These are phyloP conservation scores for Lipomyces spencermartinsiae DNA, from an alignment of 805 yeast genomes.

Conservation along the genomic window DNA sequence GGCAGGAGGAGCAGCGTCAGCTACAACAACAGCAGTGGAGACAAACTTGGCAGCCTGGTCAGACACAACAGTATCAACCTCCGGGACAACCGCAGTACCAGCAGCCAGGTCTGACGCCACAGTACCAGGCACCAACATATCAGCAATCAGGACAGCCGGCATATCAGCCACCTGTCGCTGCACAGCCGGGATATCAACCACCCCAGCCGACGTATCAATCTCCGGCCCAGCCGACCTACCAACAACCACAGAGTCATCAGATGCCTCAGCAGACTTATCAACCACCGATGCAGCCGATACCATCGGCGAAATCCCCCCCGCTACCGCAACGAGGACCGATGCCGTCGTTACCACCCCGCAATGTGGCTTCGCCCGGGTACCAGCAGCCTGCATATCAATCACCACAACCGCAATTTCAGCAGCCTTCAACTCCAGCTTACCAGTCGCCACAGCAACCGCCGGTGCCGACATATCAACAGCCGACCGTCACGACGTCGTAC, in stretches of 20 bases:
- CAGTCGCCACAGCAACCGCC: constrained; percentile 18
- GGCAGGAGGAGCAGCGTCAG: constrained; percentile 34
- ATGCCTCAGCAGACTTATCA: constrained; percentile 9
- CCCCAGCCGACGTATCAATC: constrained; percentile 22
- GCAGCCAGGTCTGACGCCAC: constrained; percentile 18
- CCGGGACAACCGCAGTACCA: constrained; percentile 23
- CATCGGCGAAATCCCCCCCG: constrained; percentile 14
- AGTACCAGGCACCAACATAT: constrained; percentile 9
- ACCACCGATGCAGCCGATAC: constrained; percentile 12
- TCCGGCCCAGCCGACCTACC: constrained; percentile 23
- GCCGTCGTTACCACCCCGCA: constrained; percentile 10
- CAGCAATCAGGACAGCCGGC: constrained; percentile 18
- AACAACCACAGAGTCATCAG: constrained; percentile 22
- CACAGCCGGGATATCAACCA: constrained; percentile 20
- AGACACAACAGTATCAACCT: constrained; percentile 31
- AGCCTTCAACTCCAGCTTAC: constrained; percentile 6
- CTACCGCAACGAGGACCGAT: constrained; percentile 17
- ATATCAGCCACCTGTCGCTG: constrained; percentile 15
- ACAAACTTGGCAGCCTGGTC: constrained; percentile 27
- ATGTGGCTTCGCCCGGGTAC: background rate
- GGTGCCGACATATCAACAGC: constrained; percentile 7
- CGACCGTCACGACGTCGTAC: constrained; percentile 13
- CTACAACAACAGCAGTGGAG: constrained; percentile 22
- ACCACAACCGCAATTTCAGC: constrained; percentile 3
- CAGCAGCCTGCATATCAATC: constrained; percentile 12